Base-by-base conservation (phyloP, 2,329 filamentous ascomycete genomes). In the Pseudopyricularia javanii region DNA sequence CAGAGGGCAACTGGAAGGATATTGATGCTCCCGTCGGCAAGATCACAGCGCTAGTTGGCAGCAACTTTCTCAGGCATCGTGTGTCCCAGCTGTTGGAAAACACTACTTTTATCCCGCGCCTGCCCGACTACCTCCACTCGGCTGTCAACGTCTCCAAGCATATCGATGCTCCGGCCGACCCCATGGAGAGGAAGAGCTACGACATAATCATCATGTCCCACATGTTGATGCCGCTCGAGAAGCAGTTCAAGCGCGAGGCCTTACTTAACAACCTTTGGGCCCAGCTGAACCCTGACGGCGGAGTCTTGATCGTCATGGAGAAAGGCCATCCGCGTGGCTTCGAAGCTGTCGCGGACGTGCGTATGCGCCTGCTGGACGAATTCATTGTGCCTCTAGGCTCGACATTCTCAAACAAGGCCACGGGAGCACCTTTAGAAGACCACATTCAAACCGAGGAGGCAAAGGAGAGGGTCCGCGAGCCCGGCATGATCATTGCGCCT, bases 251-350 rank as follows among this genome's bases (percentile, higher is more conserved):
- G 61, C 85, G 91, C 47, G 91, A 87, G 62, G 79, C 85, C 33
- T 75, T 93, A 51, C 73, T 96, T 20, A 83, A 94, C 62, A 95
- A 95, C 56, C 78, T 97, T 1, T 98, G 93, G 93, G 83, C 81
- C 14, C 74, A 96, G 50, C 74, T 96, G 4, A 88, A 86, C 51
- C 86, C 86, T 1, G 77, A 91, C 17, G 91, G 91, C 1, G 93
- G 93, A 34, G 79, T 98, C 14, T 74, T 98, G 4, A 80, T 97
- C 49, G 69, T 97, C 3, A 71, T 96, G 22, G 93, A 98, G 66
- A 97, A 96, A 66, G 93, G 90, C 0, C 80, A 95, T 12, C 88
- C 90, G 12, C 82, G 88, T 45, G 93, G 93, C 0, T 98, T 98
- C 59, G 93, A 97, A 65, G 87, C 88, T 14, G 81, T 98, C 40